These are phyloP conservation scores for Phytophthora foliorum DNA, from an alignment of 352 stramenopile genomes.

Conservation along the genomic window DNA sequence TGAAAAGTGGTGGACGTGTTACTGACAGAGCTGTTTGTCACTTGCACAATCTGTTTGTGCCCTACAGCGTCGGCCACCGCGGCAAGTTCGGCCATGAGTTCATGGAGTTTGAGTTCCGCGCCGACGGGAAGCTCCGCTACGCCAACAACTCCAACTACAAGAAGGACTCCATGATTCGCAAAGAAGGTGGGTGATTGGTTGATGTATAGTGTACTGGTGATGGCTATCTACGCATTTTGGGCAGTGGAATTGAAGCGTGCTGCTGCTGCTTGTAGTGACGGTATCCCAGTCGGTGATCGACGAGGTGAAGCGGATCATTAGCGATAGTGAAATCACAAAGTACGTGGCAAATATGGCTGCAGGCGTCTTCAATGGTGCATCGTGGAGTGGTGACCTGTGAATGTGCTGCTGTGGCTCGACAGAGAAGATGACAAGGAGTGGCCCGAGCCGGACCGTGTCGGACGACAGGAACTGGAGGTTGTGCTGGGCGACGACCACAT, in stretches of 20 bases:
- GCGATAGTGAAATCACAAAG: slow-evolving; percentile 93
- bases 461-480: slow-evolving; percentile 97
- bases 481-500: slow-evolving; percentile 97
- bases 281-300: slow-evolving; percentile 93
- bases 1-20: neutral
- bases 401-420: slow-evolving; percentile 13
- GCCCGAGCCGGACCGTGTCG: slow-evolving; percentile 94
- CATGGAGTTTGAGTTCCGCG: slow-evolving; percentile 97
- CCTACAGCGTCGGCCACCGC: slow-evolving; percentile 92
- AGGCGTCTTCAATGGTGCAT: neutral
- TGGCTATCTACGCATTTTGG: neutral
- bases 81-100: slow-evolving; percentile 98
- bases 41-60: neutral
- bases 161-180: slow-evolving; percentile 97
- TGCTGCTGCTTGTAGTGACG: slow-evolving; percentile 66
- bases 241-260: neutral
- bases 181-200: slow-evolving; percentile 83
- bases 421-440: slow-evolving; percentile 97
- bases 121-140: slow-evolving; percentile 94
- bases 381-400: slow-evolving; percentile 7
- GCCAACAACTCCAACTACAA: slow-evolving; percentile 99
- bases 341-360: slow-evolving; percentile 33
- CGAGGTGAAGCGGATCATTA: slow-evolving; percentile 95
- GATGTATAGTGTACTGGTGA: neutral
- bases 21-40: neutral